phyloP scores from a whole-genome alignment of 352 stramenopile species.

The Pythium plurisporium region DNA sequence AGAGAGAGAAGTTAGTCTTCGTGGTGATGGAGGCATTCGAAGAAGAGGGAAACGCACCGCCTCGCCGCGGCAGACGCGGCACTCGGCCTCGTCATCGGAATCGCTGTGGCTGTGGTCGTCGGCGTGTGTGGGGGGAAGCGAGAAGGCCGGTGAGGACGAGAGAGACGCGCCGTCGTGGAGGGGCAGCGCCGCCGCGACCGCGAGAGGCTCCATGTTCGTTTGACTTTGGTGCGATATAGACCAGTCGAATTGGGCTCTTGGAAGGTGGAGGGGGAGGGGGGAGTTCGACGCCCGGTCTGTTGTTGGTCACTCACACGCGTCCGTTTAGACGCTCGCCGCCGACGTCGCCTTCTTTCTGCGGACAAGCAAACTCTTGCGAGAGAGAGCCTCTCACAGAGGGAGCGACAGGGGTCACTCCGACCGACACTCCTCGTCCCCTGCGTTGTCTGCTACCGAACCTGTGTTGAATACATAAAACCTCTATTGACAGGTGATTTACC shows the following conservation, averaged over 20 bases:
- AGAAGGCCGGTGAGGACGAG: not conserved
- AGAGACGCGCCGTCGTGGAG: not conserved
- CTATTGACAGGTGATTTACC: not conserved
- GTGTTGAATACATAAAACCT: not conserved
- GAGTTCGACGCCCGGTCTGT: not conserved
- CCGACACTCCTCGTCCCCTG: not conserved
- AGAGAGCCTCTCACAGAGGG: slow-evolving; percentile 7
- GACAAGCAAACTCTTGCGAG: not conserved
- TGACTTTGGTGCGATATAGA: not conserved
- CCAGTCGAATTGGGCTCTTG: not conserved
- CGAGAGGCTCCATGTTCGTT: not conserved
- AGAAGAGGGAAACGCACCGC: slow-evolving; percentile 41
- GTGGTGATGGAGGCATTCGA: no score
- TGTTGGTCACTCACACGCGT: not conserved
- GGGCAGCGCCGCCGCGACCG: not conserved
- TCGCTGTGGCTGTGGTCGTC: slow-evolving; percentile 26
- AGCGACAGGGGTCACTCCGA: slow-evolving; percentile 9
- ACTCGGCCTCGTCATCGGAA: slow-evolving; percentile 87
- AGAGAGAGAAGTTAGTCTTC: not conserved
- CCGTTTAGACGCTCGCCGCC: not conserved
- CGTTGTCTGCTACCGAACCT: not conserved
- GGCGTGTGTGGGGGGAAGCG: not conserved
- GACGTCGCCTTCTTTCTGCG: slow-evolving; percentile 9
- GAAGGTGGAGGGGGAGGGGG: not conserved
- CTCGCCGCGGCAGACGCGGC: slow-evolving; percentile 91